A percentile compares a stretch with the other conserved stretches of the same genome.
Conservation (phyloP, 139 green algal genomes). For the Protoeuglena noctilucae region DNA sequence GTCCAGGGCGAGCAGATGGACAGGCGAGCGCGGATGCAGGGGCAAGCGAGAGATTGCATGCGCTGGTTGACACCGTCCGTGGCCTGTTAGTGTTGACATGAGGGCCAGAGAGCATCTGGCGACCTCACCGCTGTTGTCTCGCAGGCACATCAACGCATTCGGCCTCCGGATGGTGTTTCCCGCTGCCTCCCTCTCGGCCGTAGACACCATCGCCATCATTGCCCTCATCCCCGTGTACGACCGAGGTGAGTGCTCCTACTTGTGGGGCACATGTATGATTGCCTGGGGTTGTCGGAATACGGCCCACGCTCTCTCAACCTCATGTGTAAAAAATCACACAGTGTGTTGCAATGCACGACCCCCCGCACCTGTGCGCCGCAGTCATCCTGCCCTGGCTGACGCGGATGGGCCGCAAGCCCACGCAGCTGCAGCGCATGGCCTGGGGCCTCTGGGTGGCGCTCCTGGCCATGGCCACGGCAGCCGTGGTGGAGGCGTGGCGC, state of each 20-base stretch:
- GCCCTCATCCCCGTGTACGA: slow-evolving; percentile 74
- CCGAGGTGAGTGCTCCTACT: slow-evolving; percentile 6
- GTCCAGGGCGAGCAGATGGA: slow-evolving; percentile 69
- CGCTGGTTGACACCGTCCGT: too few relatives aligned
- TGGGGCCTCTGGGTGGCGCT: slow-evolving; percentile 27
- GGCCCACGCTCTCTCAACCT: neutral
- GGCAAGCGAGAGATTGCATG: too few relatives aligned
- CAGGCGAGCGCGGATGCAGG: slow-evolving; percentile 9
- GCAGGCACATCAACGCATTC: too few relatives aligned
- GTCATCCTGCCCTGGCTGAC: slow-evolving; percentile 3
- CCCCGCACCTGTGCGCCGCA: too few relatives aligned
- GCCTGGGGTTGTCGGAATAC: neutral
- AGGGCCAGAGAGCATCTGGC: too few relatives aligned
- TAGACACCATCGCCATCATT: slow-evolving; percentile 76
- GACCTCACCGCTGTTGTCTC: too few relatives aligned
- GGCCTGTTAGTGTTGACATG: too few relatives aligned
- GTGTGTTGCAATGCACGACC: too few relatives aligned
- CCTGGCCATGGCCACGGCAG: slow-evolving; percentile 43
- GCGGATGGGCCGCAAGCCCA: neutral
- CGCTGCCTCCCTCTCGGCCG: slow-evolving; percentile 59
- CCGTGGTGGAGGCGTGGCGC: slow-evolving; percentile 3
- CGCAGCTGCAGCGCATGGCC: slow-evolving; percentile 10
- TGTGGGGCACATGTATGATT: neutral
- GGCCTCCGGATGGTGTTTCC: slow-evolving; percentile 38
- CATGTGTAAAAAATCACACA: neutral